phyloP scores from a whole-genome alignment of 106 monocot species.

The Chionographis japonica region DNA sequence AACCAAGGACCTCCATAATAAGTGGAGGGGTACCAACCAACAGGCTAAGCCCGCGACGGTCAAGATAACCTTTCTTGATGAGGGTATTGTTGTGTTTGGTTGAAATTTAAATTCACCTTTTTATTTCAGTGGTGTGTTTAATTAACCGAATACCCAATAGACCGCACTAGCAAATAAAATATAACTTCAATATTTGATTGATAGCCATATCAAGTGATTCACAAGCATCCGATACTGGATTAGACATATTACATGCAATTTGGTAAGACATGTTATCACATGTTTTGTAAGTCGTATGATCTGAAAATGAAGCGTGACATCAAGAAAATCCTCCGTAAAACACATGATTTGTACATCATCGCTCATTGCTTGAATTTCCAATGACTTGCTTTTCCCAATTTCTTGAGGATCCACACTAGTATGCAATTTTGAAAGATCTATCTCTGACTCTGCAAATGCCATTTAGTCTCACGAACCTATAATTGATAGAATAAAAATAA shows the following conservation, averaged over 20 bases:
- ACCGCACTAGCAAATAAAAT: too few relatives aligned
- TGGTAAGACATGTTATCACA: constrained; percentile 10
- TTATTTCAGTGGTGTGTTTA: too few relatives aligned
- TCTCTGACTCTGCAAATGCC: constrained; percentile 11
- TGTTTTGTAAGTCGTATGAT: constrained; percentile 57
- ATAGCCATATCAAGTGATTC: too few relatives aligned
- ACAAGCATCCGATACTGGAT: too few relatives aligned
- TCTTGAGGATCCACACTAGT: constrained; percentile 8
- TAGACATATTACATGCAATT: background rate
- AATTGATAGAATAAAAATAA: background rate
- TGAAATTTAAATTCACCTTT: too few relatives aligned
- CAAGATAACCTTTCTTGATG: too few relatives aligned
- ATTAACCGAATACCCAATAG: too few relatives aligned
- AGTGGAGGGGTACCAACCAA: too few relatives aligned
- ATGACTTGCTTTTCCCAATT: constrained; percentile 9
- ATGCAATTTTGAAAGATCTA: constrained; percentile 12
- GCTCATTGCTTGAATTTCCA: constrained; percentile 12
- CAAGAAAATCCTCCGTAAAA: constrained; percentile 63
- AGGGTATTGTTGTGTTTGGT: too few relatives aligned
- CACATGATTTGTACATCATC: constrained; percentile 42
- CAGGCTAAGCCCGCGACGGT: too few relatives aligned
- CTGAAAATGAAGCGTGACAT: constrained; percentile 54
- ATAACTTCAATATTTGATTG: too few relatives aligned
- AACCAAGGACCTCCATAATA: too few relatives aligned
- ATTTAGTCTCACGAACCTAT: background rate